These are phyloP conservation scores for Eucalyptus cloeziana DNA, from an alignment of 345 rosid genomes.

Conservation along the genomic window DNA sequence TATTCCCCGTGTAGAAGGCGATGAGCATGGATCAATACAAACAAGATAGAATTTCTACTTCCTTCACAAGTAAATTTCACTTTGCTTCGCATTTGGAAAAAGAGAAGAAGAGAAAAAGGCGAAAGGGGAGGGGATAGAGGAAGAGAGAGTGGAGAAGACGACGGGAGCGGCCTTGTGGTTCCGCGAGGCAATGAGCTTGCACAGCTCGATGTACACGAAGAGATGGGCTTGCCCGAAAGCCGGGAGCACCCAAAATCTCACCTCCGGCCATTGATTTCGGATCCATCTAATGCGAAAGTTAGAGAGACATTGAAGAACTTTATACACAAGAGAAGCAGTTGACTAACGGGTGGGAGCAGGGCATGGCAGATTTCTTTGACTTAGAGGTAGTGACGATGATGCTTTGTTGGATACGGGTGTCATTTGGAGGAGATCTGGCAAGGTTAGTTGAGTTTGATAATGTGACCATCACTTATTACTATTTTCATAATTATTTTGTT, in stretches of 20 bases:
- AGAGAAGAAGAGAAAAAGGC: too few species aligned
- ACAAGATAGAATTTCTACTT: neutral
- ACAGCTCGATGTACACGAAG: slow-evolving; percentile 10
- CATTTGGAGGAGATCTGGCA: rapidly evolving
- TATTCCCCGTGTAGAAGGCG: neutral
- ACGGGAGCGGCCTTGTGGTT: neutral
- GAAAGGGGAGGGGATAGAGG: slow-evolving; percentile 4
- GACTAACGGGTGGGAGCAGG: neutral
- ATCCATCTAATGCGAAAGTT: rapidly evolving
- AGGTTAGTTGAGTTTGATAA: neutral
- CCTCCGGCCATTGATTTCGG: neutral
- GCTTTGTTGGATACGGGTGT: neutral
- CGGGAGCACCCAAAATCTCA: slow-evolving; percentile 6
- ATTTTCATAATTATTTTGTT: neutral
- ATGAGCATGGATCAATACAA: neutral
- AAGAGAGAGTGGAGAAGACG: neutral
- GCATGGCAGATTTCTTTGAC: neutral
- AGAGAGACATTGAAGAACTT: neutral
- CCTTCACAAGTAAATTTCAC: neutral
- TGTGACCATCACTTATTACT: neutral
- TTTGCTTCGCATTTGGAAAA: neutral
- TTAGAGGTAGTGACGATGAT: neutral
- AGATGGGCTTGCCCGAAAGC: slow-evolving; percentile 7
- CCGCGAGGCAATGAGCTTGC: slow-evolving; percentile 4
- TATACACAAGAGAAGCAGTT: neutral